A percentile compares a stretch with the other conserved stretches of the same genome.
These are phyloP conservation scores for Bruguiera parviflora DNA, from an alignment of 345 rosid genomes.

Conservation along the genomic window DNA sequence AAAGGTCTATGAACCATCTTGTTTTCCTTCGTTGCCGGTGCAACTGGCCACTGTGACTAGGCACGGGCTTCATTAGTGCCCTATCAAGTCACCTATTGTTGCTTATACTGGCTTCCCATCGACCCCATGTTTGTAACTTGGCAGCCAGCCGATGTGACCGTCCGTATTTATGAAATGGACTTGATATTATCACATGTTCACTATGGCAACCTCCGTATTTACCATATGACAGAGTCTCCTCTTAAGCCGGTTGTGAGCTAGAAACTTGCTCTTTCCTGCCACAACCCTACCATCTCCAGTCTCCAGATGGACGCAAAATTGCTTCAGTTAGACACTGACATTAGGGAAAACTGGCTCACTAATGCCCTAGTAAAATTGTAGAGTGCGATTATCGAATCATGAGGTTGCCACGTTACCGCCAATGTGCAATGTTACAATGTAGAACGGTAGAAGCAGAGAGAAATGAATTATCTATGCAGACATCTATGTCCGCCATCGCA, in stretches of 20 bases:
- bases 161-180: background rate
- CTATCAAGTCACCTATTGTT: background rate
- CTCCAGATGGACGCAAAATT: no score
- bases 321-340: no score
- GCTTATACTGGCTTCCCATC: background rate
- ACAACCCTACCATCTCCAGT: no score
- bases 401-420: background rate
- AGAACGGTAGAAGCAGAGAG: background rate
- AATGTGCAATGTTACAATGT: background rate
- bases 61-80: background rate
- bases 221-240: no score
- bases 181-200: background rate
- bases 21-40: background rate
- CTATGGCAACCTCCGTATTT: no score
- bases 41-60: background rate
- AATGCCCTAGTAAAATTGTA: background rate
- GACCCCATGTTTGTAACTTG: background rate
- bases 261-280: no score
- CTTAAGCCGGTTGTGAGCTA: no score
- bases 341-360: no score
- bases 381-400: background rate
- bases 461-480: conserved; percentile 2
- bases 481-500: background rate
- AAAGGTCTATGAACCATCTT: background rate
- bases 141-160: background rate